These are phyloP conservation scores for Fusarium kyushuense DNA, from an alignment of 2,329 filamentous ascomycete genomes.

Conservation along the genomic window DNA sequence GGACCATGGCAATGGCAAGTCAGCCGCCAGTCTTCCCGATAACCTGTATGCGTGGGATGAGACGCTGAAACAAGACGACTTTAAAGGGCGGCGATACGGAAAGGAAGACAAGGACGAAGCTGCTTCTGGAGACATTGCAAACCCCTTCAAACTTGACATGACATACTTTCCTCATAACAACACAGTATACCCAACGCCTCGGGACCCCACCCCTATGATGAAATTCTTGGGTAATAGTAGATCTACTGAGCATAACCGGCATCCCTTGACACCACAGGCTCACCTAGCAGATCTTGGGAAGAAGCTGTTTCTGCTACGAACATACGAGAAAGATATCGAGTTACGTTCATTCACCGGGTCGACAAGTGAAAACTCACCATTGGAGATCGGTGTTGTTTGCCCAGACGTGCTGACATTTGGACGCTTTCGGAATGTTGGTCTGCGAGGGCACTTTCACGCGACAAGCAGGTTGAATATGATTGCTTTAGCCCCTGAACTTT, in stretches of 20 bases:
- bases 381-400: conserved; percentile 51
- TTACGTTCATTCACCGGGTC: conserved; percentile 53
- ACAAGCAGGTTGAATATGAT: conserved; percentile 68
- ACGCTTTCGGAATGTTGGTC: conserved; percentile 34
- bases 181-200: conserved; percentile 31
- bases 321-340: conserved; percentile 63
- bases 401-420: conserved; percentile 49
- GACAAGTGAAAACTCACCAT: conserved; percentile 26
- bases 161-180: conserved; percentile 54
- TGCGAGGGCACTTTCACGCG: conserved; percentile 49
- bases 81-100: background rate
- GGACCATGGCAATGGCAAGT: background rate
- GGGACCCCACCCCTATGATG: conserved; percentile 27
- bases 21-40: conserved; percentile 9
- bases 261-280: conserved; percentile 16
- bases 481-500: conserved; percentile 75
- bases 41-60: conserved; percentile 31
- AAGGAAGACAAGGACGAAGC: background rate
- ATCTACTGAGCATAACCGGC: conserved; percentile 30
- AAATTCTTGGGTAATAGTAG: conserved; percentile 38
- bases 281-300: conserved; percentile 23
- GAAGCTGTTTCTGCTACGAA: conserved; percentile 58
- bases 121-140: background rate
- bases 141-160: conserved; percentile 48
- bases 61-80: conserved; percentile 15